phyloP scores from a whole-genome alignment of 2,329 filamentous ascomycete genomes.

The Neurospora sp. region DNA sequence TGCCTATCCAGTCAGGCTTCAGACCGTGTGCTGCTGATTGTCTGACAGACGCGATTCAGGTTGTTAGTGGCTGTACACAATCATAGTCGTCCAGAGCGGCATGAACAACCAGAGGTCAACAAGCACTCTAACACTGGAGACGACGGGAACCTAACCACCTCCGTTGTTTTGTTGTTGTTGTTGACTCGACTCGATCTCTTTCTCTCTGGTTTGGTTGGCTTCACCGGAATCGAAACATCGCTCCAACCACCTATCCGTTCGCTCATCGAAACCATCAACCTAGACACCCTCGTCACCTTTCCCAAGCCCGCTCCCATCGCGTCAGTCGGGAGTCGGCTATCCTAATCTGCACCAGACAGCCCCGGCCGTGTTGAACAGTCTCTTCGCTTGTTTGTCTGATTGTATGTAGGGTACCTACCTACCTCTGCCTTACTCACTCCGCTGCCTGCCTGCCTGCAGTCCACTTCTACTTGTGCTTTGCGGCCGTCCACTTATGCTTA shows the following conservation, averaged over 20 bases:
- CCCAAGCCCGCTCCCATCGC: not conserved
- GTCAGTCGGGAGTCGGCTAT: not conserved
- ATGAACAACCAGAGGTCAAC: not conserved
- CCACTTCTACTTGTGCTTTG: not conserved
- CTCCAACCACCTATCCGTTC: not conserved
- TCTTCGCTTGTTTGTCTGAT: not conserved
- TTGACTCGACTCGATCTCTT: not conserved
- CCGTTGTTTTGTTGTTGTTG: not conserved
- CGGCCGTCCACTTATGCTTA: not conserved
- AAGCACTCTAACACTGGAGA: not conserved
- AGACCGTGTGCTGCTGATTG: not conserved
- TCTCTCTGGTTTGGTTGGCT: not conserved
- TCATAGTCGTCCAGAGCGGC: not conserved
- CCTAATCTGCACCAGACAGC: not conserved
- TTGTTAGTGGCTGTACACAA: not conserved
- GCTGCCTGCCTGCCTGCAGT: not conserved
- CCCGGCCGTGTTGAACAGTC: not conserved
- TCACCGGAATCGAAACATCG: not conserved
- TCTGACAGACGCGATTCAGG: not conserved
- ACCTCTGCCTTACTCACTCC: not conserved
- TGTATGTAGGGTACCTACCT: not conserved
- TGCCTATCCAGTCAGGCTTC: not conserved
- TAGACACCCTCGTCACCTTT: not conserved
- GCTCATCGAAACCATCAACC: not conserved
- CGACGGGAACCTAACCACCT: not conserved